Base-by-base conservation (phyloP, 352 stramenopile genomes). In the Globisporangium middletonii region DNA sequence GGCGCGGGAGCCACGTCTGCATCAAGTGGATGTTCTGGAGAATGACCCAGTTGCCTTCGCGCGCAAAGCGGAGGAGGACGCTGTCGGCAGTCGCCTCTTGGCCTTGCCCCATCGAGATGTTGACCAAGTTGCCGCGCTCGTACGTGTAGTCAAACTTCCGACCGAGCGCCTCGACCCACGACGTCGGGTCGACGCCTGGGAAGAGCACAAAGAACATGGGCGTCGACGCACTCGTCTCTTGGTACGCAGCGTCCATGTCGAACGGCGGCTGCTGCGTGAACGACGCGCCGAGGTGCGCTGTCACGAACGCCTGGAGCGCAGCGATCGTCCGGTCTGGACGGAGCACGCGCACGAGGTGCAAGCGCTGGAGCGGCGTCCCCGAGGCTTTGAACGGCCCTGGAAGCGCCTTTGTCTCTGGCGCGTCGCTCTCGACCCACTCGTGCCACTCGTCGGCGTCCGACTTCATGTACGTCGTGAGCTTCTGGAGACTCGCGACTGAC, bases 381-480 rank as follows among this genome's bases (percentile, higher is more conserved):
- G 62, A 58, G 0, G 62, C 64, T 45, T 81, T 79, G 50, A 86
- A 92, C 30, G 96, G 82, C 16, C 94, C 94, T 26, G 96, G 96
- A n/a, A 98, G 75, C 26, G 89, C 72, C 19, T 78, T 77, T 18
- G 71, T 62, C 72, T 99, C 96, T 0, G 93, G 92, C 23, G 91
- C 89, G 50, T 97, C 92, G 9, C 83, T 64, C 41, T 98, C 89
- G 65, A 92, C 98, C 92, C 93, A 99, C 54, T 89, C 76, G 49
- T 79, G 77, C 96, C 96, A 99, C 52, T 98, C 96, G 51, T 99
- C 96, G 11, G 83, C 87, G 57, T 99, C 96, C 2, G 79, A 88
- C 42, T 97, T 94, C 86, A 99, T 98, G 38, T 81, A 86, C 44
- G 97, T 94, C 4, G 91, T 92, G 28, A 99, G 77, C 51, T 94